Base-by-base conservation (phyloP, 345 rosid species). In the Salix exigua region DNA sequence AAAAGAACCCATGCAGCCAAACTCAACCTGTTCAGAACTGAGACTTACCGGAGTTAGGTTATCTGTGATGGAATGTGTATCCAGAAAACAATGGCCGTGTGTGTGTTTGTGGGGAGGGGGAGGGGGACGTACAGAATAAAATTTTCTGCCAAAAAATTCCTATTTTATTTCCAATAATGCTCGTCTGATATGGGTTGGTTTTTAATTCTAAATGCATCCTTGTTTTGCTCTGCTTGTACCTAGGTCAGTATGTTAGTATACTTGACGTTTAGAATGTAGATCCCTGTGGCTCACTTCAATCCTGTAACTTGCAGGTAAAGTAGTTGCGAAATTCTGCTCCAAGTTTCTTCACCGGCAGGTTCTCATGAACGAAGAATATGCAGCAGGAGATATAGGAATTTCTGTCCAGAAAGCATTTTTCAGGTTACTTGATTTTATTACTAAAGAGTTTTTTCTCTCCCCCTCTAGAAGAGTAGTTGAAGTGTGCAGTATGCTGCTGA, bases 241-340 rank as follows among this genome's bases (percentile, higher is more conserved):
- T 13, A 63, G 30, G 67, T 10, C 33, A 63, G 7, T 63, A 17
- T 44, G 46, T 40, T 61, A 30, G 42, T 37, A 12, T 4, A 50
- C 38, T 25, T 63, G 58, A 63, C 31, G 12, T 51, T 61, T 60
- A 23, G 44, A 4, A 33, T 4, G 0, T 33, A 33, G 37, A 21
- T 63, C 9, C 50, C 31, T 68, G 50, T 30, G 8, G 17, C 63
- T 80, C 37, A 66, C 50, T 21, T 23, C 74, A 40, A 58, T 73
- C 61, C 69, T 23, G 76, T 61, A 37, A 75, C 82, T 83, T 83
- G 48, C 87, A 94, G 98, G 98, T 67, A 94, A 89, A 86, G 96
- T 92, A 69, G 98, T 94, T 76, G 91, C 97, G 40, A 94, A 94
- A 81, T 94, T 94, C 81, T 94, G 97, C 73, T 94, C 96, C 73